Conservation (phyloP, 495 filamentous ascomycete genomes). For the Jackrogersella multiformis region DNA sequence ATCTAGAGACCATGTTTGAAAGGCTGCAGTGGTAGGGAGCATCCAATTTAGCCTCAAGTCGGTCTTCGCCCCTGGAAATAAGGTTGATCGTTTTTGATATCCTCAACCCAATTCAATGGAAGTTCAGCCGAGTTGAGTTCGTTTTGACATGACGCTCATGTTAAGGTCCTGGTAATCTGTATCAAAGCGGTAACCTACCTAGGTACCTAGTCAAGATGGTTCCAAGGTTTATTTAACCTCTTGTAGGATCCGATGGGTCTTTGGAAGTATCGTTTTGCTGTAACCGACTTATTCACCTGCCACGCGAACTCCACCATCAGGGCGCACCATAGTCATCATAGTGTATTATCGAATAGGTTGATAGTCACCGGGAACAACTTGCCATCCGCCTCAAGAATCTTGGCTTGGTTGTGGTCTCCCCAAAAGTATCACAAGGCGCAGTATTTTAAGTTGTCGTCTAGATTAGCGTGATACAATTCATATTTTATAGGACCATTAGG, state of each 20-base stretch:
- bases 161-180: too few species aligned
- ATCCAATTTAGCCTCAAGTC: background rate
- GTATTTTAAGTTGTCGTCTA: background rate
- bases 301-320: background rate
- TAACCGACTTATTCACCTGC: background rate
- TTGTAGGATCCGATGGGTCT: background rate
- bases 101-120: background rate
- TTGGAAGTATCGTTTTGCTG: background rate
- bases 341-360: background rate
- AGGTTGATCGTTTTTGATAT: conserved; percentile 25
- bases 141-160: background rate
- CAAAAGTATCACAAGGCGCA: background rate
- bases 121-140: background rate
- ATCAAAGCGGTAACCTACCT: too few species aligned
- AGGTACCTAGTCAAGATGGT: too few species aligned
- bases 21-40: background rate
- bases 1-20: background rate
- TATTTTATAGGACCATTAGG: background rate
- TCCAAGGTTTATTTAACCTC: too few species aligned
- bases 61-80: background rate
- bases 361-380: background rate
- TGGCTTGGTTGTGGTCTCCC: background rate
- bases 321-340: background rate
- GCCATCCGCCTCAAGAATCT: background rate
- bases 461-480: background rate